Conservation (phyloP, 805 yeast species). For the Teunomyces gatunensis region DNA sequence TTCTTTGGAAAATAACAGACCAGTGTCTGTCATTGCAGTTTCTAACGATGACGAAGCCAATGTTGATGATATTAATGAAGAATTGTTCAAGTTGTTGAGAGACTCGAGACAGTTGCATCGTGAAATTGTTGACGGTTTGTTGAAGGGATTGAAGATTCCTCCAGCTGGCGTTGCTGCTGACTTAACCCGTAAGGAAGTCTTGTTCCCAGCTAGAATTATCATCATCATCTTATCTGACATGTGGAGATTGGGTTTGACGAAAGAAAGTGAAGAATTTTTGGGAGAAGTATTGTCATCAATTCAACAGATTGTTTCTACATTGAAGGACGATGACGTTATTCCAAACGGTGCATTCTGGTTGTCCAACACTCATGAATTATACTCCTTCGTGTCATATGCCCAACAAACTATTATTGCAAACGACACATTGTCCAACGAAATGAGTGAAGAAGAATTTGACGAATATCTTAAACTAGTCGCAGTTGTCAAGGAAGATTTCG, state of each 20-base stretch:
- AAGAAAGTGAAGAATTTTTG: constrained; percentile 85
- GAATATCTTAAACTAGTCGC: constrained; percentile 87
- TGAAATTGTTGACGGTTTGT: constrained; percentile 82
- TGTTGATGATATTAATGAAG: constrained; percentile 70
- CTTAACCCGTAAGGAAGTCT: constrained; percentile 81
- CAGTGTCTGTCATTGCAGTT: constrained; percentile 61
- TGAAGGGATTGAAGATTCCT: constrained; percentile 83
- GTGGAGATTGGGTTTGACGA: constrained; percentile 96
- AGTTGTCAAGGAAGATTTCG: constrained; percentile 91
- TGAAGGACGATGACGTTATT: constrained; percentile 82
- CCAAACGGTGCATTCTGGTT: constrained; percentile 97
- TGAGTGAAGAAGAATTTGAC: constrained; percentile 86
- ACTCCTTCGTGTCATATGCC: constrained; percentile 92
- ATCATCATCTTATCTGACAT: constrained; percentile 90
- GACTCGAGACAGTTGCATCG: constrained; percentile 71
- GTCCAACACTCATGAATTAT: constrained; percentile 91
- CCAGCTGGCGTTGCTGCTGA: constrained; percentile 81
- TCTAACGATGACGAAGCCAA: constrained; percentile 52
- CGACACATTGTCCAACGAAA: constrained; percentile 72
- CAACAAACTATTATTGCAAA: constrained; percentile 87
- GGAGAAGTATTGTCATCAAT: constrained; percentile 87
- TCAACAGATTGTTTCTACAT: constrained; percentile 75
- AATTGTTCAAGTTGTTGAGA: constrained; percentile 65
- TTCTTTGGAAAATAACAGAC: constrained; percentile 47
- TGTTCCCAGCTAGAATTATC: constrained; percentile 94